Evolutionary conservation across 225 moss, liverwort and hornwort species (phyloP), one percentile per base, ranked within the genome.

Genomic region (Pseudisothecium myosuroides): DNA sequence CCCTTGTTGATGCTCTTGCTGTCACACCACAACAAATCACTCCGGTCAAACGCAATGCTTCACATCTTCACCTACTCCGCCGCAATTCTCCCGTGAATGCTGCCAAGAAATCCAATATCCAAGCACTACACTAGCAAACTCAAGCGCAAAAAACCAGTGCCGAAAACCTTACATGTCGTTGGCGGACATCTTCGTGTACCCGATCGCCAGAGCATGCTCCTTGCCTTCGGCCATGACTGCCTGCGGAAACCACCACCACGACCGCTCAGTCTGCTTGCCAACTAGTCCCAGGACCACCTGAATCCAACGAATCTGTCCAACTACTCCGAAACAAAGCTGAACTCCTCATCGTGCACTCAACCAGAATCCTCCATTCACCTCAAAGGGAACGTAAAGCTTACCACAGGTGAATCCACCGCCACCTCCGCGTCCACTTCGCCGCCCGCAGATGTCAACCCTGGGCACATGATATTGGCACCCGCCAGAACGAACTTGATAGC

Each of bases 381-480:
- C 82, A 29, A 69, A 66, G 23, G 17, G 19, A 29, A 84, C 23
- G 62, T 12, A 76, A 67, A 74, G 76, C 88, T 92, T 94, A 98
- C 98, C 93, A 99, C 98, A 78, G 98, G 98, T 13, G 96, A 91
- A 86, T 99, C 97, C 78, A 90, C 95, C 73, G 91, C 72, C 63
- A 99, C 94, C 28, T 95, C 96, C 49, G 87, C 92, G 84, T 99
- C 97, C 45, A 99, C 83, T 37, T 92, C 96, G 73, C 98, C 98
- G 87, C 98, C 98, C 77, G 97, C 92, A 66, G 98, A 99, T 87
- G 98, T 99, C 89, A 99, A 91, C 55, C 98, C 98, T 22, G 98
- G 98, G 80, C 98, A 99, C 98, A 99, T 99, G 71, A 99, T 97
- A 39, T 97, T 99, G 60, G 98, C 98, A 64, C 98, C 98, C 22